These are phyloP conservation scores for Huntiella savannae DNA, from an alignment of 2,329 filamentous ascomycete genomes.

Conservation along the genomic window DNA sequence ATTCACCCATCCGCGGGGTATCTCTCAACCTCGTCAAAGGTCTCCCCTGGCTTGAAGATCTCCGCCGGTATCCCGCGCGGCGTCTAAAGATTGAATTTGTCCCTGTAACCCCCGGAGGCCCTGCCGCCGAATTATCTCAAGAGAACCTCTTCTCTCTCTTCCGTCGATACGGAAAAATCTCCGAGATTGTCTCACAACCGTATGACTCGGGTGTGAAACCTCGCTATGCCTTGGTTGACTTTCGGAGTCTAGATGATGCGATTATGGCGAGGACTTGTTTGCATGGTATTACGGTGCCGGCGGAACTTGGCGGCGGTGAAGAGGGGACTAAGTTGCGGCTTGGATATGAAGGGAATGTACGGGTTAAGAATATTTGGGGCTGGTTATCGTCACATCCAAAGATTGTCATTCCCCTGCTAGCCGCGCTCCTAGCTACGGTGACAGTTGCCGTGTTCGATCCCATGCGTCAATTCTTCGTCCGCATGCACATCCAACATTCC, in stretches of 20 bases:
- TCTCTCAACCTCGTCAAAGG: conserved; percentile 58
- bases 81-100: conserved; percentile 73
- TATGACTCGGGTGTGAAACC: conserved; percentile 73
- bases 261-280: conserved; percentile 85
- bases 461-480: conserved; percentile 83
- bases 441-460: conserved; percentile 88
- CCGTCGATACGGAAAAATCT: conserved; percentile 74
- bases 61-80: conserved; percentile 61
- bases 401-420: conserved; percentile 67
- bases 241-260: conserved; percentile 50
- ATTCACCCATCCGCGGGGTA: conserved; percentile 60
- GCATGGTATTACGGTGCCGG: conserved; percentile 59
- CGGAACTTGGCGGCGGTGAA: conserved; percentile 54
- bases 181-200: conserved; percentile 65
- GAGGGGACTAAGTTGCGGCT: conserved; percentile 59
- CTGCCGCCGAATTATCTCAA: conserved; percentile 59
- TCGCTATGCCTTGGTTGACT: conserved; percentile 63
- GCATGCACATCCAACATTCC: conserved; percentile 62
- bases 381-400: conserved; percentile 76
- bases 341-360: conserved; percentile 64
- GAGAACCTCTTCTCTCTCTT: conserved; percentile 78
- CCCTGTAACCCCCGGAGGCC: conserved; percentile 28
- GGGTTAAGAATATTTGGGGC: conserved; percentile 62
- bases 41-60: conserved; percentile 82
- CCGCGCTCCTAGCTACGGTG: conserved; percentile 61